Conservation (phyloP, 768 basidiomycete species). For the Amanita thiersii region DNA sequence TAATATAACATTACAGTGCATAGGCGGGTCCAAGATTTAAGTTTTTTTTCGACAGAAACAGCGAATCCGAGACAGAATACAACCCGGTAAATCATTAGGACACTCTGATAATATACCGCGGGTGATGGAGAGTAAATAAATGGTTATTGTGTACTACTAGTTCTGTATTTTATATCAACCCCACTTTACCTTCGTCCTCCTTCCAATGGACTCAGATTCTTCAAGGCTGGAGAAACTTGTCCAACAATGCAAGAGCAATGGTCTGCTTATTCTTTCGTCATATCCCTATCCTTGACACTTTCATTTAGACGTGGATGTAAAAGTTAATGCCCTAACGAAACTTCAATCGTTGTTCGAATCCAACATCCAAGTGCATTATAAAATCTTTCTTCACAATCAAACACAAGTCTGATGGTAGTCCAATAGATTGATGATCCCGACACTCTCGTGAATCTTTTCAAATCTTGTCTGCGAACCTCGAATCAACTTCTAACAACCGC, state of each 20-base stretch:
- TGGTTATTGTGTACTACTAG: neutral
- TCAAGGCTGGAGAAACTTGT: conserved; percentile 50
- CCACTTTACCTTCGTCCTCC: conserved; percentile 9
- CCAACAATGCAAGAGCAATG: conserved; percentile 57
- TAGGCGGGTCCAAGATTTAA: conserved; percentile 4
- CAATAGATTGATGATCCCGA: conserved; percentile 76
- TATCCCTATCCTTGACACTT: conserved; percentile 7
- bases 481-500: conserved; percentile 80
- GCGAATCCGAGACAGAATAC: conserved; percentile 71
- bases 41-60: conserved; percentile 60
- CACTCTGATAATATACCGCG: conserved; percentile 68
- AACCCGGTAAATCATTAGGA: conserved; percentile 77
- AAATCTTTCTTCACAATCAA: conserved; percentile 1
- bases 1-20: conserved; percentile 25
- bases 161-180: conserved; percentile 1
- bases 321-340: conserved; percentile 74
- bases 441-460: conserved; percentile 58
- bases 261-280: conserved; percentile 25
- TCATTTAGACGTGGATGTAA: conserved; percentile 66
- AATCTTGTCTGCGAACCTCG: conserved; percentile 66
- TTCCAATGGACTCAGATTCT: conserved; percentile 44
- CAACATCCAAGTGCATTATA: conserved; percentile 51
- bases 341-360: conserved; percentile 69
- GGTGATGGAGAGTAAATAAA: conserved; percentile 3
- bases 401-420: no score